phyloP scores from a whole-genome alignment of 2,329 filamentous ascomycete species.

The Neobulgaria alba region DNA sequence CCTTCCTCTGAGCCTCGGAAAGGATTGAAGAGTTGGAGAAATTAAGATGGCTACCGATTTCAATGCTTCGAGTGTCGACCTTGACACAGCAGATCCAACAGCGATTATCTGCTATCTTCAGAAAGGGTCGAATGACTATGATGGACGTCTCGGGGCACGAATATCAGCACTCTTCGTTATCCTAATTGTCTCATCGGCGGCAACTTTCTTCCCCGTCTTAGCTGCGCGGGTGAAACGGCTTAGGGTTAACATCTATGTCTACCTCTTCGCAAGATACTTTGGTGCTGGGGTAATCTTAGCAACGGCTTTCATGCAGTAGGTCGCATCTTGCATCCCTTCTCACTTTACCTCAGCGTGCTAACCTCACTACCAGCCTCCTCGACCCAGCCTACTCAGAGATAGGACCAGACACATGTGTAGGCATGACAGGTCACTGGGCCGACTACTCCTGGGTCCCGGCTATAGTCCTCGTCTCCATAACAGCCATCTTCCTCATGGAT shows the following conservation, averaged over 20 bases:
- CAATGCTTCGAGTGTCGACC: slow-evolving; percentile 36
- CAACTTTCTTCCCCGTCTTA: slow-evolving; percentile 59
- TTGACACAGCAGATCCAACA: slow-evolving; percentile 33
- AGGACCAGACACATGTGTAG: slow-evolving; percentile 40
- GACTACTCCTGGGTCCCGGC: slow-evolving; percentile 24
- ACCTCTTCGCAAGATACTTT: slow-evolving; percentile 59
- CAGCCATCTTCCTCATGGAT: slow-evolving; percentile 47
- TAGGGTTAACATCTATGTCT: slow-evolving; percentile 54
- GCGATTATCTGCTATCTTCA: slow-evolving; percentile 44
- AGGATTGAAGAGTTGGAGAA: no score
- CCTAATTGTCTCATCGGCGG: slow-evolving; percentile 48
- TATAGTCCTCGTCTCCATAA: slow-evolving; percentile 48
- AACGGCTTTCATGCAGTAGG: slow-evolving; percentile 68
- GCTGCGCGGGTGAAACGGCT: slow-evolving; percentile 49
- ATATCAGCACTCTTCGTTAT: slow-evolving; percentile 72
- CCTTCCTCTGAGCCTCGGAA: neutral
- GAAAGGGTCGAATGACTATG: slow-evolving; percentile 40
- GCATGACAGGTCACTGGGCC: slow-evolving; percentile 41
- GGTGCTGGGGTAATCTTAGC: slow-evolving; percentile 71
- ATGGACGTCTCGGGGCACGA: slow-evolving; percentile 52
- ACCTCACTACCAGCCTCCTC: slow-evolving; percentile 31
- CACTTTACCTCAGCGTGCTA: neutral
- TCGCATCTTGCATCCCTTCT: slow-evolving; percentile 37
- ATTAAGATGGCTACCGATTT: slow-evolving; percentile 20
- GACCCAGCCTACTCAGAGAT: slow-evolving; percentile 37